These are phyloP conservation scores for Cutaneotrichosporon daszewskae DNA, from an alignment of 1,284 basidiomycete species.

Conservation along the genomic window DNA sequence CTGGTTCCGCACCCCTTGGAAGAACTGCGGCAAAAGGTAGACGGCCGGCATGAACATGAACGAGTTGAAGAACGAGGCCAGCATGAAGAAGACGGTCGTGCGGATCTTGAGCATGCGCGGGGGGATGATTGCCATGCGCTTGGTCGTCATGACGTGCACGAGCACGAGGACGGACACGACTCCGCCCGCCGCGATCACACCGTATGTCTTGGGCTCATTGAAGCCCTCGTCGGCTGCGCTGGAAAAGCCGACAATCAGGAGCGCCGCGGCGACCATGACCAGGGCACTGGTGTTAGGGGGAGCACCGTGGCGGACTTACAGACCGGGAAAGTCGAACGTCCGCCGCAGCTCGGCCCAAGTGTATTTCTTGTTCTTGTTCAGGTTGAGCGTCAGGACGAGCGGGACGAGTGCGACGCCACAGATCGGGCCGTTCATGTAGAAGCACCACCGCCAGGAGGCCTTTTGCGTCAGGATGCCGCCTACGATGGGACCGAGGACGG, in stretches of 20 bases:
- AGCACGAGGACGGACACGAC: conserved; percentile 56
- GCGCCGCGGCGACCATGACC: conserved; percentile 65
- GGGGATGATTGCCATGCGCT: conserved; percentile 66
- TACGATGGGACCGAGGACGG: conserved; percentile 44
- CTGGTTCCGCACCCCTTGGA: conserved; percentile 33
- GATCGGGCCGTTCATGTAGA: conserved; percentile 42
- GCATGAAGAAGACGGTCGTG: conserved; percentile 39
- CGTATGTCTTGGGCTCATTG: conserved; percentile 57
- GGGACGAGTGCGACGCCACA: conserved; percentile 57
- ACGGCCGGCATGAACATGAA: conserved; percentile 30
- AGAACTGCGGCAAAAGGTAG: conserved; percentile 39
- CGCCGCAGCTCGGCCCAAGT: conserved; percentile 20
- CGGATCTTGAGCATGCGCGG: conserved; percentile 35
- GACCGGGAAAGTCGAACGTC: conserved; percentile 44
- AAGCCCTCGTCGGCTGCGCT: conserved; percentile 45
- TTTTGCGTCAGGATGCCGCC: conserved; percentile 38
- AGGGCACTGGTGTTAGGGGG: conserved; percentile 46
- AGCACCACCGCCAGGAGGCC: conserved; percentile 28
- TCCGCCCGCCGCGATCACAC: conserved; percentile 64
- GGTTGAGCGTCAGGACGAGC: conserved; percentile 73
- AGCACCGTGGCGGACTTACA: too few species aligned
- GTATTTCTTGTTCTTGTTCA: conserved; percentile 53
- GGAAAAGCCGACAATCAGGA: conserved; percentile 70
- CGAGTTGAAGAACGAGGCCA: conserved; percentile 31
- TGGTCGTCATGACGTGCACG: conserved; percentile 65